phyloP scores from a whole-genome alignment of 108 stramenopile species.

The Schizochytrium sp. region DNA sequence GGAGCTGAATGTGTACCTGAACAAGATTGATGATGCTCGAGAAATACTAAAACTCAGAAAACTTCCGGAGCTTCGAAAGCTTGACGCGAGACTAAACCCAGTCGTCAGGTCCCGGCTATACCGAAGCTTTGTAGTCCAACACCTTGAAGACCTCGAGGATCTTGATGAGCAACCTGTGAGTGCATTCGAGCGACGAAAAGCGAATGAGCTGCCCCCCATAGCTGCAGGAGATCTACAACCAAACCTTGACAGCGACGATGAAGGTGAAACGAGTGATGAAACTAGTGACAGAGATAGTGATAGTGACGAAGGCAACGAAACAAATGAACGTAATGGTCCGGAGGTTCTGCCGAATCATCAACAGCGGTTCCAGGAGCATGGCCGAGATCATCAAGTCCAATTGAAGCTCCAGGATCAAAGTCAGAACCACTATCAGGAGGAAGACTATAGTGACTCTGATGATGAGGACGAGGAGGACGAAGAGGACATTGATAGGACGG shows the following conservation, averaged over 20 bases:
- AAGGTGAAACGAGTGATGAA: background rate
- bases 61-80: background rate
- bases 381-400: too few species aligned
- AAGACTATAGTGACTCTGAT: background rate
- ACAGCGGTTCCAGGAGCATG: background rate
- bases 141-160: background rate
- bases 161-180: constrained; percentile 20
- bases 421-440: background rate
- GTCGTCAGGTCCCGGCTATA: constrained; percentile 18
- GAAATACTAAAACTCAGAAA: background rate
- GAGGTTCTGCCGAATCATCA: background rate
- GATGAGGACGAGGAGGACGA: constrained; percentile 8
- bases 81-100: constrained; percentile 52
- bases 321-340: background rate
- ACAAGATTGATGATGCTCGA: constrained; percentile 21
- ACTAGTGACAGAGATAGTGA: background rate
- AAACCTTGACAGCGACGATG: constrained; percentile 23
- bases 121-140: constrained; percentile 52
- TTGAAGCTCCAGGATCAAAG: too few species aligned
- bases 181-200: constrained; percentile 16
- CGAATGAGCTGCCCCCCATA: background rate
- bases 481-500: background rate
- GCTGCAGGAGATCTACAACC: background rate
- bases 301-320: background rate
- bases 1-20: background rate